Evolutionary conservation across 805 yeast genomes (phyloP), one percentile per base, ranked within the genome.

Genomic region (Kregervanrija pseudodelftensis): DNA sequence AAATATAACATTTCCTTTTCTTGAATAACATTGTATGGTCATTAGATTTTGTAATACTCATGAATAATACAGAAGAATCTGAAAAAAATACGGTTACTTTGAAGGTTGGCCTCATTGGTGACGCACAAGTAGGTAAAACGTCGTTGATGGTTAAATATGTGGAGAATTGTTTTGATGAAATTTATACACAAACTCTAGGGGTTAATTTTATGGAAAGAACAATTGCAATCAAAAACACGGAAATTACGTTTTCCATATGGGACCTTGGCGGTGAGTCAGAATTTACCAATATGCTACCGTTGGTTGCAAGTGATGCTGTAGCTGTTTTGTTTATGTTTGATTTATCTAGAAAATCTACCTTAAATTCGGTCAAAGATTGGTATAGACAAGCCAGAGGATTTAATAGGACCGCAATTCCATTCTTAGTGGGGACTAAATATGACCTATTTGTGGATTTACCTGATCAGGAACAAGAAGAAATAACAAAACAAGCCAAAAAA

Each of bases 191-290:
- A 63, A 91, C 99, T 0, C 68, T 88, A 42, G 99, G 99, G 5
- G 97, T 93, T 44, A 91, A 91, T 60, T 90, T 87, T 64, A 82
- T 93, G 86, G 96, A 93, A 61, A 83, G 89, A 55, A 81, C 84
- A 47, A 85, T 91, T 30, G 82, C 80, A 48, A 82, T 91, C 44
- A 80, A 89, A 45, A 81, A 85, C 47, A 89, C 96, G 3, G 88
- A 86, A 52, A 86, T 91, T 45, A 83, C 93, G 33, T 91, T 91
- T 60, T 81, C 93, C 16, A 82, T 91, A 31, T 91, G 96, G 95
- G 99, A 91, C 64, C 68, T 91, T 11, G 99, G 99, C 17, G 99
- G 99, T 1, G 95, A 90, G 56, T 77, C 86, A 42, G 97, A 93
- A 63, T 91, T 88, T 65, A 86, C 89, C 44, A 91, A 91, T 61